Base-by-base conservation (phyloP, 495 filamentous ascomycete genomes). In the Penicillium waksmanii region DNA sequence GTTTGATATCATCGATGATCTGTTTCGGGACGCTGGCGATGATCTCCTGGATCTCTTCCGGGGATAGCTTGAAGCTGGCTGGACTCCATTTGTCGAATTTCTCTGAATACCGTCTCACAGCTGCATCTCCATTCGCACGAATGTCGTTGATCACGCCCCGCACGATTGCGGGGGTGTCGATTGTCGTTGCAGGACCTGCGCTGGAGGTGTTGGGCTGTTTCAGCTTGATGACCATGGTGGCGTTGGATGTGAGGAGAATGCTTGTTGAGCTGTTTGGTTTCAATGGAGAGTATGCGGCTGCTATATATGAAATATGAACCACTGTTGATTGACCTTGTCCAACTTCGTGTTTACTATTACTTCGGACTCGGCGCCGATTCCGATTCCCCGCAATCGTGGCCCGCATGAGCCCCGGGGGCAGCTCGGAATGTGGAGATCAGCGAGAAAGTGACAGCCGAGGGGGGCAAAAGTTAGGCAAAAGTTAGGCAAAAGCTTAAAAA, bases 81-180 rank as follows among this genome's bases (percentile, higher is more conserved):
- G 81, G 81, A 6, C 73, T 73, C 82, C 82, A 85, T 63, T 79
- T 77, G 62, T 85, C 82, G 61, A 84, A 85, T 51, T 82, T 80
- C 55, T 81, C 73, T 0, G 80, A 82, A 63, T 83, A 85, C 6
- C 53, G 58, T 13, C 77, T 67, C 17, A 84, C 80, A 3, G 81
- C 80, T 1, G 58, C 56, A 49, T 84, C 80, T 9, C 81, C 81
- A 42, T 75, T 75, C 0, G 57, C 53, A 0, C 76, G 74, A 52
- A 85, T 80, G 23, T 79, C 76, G 7, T 74, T 68, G 51, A 85
- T 83, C 31, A 85, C 78, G 1, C 70, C 66, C 18, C 74, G 75
- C 17, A 82, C 80, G 31, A 82, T 78, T 17, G 66, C 61, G 23
- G 62, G 42, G 6, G 33, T 51, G 18, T 67, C 62, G 4, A 57